Evolutionary conservation across 202 grass and related monocot species (phyloP), one percentile per base, ranked within the genome.

Genomic region (Eragrostis tef): DNA sequence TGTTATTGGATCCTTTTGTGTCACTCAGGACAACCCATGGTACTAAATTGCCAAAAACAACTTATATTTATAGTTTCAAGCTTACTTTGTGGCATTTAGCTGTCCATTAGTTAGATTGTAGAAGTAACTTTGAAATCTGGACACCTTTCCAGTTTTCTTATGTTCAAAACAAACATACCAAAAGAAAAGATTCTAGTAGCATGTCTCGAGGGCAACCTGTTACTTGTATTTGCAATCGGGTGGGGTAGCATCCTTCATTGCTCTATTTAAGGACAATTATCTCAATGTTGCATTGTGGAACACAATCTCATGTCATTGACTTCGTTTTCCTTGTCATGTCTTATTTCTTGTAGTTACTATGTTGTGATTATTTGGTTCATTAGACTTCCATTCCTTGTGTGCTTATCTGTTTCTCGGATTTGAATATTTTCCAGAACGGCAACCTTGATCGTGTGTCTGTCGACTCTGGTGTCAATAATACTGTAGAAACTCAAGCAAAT

Each of bases 351-450:
- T 64, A 53, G 27, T 77, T 25, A 54, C 17, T 44, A 58, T 14
- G 17, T 25, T 60, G n/a, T 83, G 43, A 12, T 78, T 74, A 67
- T 74, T 83, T 74, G 11, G 22, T 62, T 73, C 74, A 57, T 47
- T 44, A 53, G n/a, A 14, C 21, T 74, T 31, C 51, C 22, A 49
- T 79, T 68, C 16, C 51, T n/a, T 68, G 50, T 21, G 25, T 19
- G 7, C 70, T 81, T 77, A 85, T 74, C 36, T 65, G 24, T 49
- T 77, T 44, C 51, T 57, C 69, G 77, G 6, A 72, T 76, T 81
- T 80, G 20, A 60, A 75, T 19, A 64, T 76, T 67, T 58, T 84
- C 80, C 71, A 81, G 67, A 86, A 80, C n/a, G 65, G 70, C 45
- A 79, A 63, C 5, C 26, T 78, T 80, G 70, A 45, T 50, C 62